Evolutionary conservation across 2,329 filamentous ascomycete species (phyloP).

Genomic region (Colletotrichum sublineola): DNA sequence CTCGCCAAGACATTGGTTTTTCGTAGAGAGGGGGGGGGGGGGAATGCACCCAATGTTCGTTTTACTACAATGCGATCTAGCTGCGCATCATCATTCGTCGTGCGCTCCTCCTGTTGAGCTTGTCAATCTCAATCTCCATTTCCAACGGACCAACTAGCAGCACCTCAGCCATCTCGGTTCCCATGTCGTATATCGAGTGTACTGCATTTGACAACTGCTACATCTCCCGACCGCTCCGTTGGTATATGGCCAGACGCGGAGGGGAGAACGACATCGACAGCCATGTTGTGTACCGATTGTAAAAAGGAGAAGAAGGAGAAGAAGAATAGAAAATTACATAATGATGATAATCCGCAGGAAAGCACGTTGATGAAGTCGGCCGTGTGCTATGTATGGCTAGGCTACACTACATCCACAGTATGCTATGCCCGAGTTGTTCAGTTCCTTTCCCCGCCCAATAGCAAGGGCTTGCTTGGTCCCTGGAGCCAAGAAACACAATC

Average conservation of each 20-base stretch:
- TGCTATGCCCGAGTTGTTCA: too few relatives aligned
- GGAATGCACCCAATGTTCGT: neutral
- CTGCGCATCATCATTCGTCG: neutral
- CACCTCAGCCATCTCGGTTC: neutral
- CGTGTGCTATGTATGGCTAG: too few relatives aligned
- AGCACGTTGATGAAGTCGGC: neutral
- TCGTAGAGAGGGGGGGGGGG: neutral
- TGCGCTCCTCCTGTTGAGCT: neutral
- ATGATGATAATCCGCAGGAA: neutral
- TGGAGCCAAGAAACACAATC: slow-evolving; percentile 31
- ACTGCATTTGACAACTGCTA: neutral
- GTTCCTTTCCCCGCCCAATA: neutral
- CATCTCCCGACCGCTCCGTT: too few relatives aligned
- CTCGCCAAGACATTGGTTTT: neutral
- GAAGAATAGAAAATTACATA: neutral
- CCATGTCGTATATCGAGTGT: neutral
- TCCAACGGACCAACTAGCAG: neutral
- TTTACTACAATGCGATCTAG: neutral
- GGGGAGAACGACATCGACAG: neutral
- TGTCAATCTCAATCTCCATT: neutral
- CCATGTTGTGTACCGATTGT: neutral
- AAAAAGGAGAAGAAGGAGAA: too few relatives aligned
- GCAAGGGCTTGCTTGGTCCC: slow-evolving; percentile 12
- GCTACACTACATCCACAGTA: too few relatives aligned
- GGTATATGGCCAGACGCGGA: neutral